Evolutionary conservation across 2,329 filamentous ascomycete species (phyloP).

Genomic region (Penicillium fuscoglaucum): DNA sequence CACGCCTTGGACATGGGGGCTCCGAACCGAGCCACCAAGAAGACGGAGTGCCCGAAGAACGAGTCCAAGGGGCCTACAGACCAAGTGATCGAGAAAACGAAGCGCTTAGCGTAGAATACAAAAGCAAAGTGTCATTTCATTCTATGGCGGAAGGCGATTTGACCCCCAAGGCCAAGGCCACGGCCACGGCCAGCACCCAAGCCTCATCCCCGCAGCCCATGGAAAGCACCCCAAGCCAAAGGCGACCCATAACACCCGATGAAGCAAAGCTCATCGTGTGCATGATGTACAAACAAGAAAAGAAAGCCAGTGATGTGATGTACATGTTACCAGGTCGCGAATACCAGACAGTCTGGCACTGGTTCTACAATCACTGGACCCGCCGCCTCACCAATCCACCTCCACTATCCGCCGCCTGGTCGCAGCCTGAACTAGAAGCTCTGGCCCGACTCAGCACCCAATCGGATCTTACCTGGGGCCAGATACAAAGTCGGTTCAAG

Average conservation of each 20-base stretch:
- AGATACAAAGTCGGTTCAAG: slow-evolving; percentile 31
- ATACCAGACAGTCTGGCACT: slow-evolving; percentile 24
- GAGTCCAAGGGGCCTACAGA: neutral
- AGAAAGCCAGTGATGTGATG: slow-evolving; percentile 34
- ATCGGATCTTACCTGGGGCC: slow-evolving; percentile 33
- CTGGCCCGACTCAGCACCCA: slow-evolving; percentile 29
- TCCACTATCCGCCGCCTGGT: slow-evolving; percentile 32
- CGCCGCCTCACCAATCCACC: slow-evolving; percentile 29
- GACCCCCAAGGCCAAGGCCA: slow-evolving; percentile 4
- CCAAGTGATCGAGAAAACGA: neutral
- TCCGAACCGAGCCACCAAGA: neutral
- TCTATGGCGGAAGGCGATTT: slow-evolving; percentile 2
- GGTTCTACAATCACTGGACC: slow-evolving; percentile 35
- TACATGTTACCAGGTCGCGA: slow-evolving; percentile 29
- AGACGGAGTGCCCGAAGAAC: neutral
- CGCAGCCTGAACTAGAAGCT: slow-evolving; percentile 27
- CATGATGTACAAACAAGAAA: slow-evolving; percentile 31
- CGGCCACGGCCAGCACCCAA: neutral
- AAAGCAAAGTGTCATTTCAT: slow-evolving; percentile 4
- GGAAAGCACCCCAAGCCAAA: slow-evolving; percentile 22
- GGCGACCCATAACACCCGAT: slow-evolving; percentile 30
- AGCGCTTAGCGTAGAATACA: neutral
- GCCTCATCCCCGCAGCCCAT: neutral
- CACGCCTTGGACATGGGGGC: neutral
- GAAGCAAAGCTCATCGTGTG: slow-evolving; percentile 34